Base-by-base conservation (phyloP, 2,329 filamentous ascomycete species). In the Fusarium sp. region DNA sequence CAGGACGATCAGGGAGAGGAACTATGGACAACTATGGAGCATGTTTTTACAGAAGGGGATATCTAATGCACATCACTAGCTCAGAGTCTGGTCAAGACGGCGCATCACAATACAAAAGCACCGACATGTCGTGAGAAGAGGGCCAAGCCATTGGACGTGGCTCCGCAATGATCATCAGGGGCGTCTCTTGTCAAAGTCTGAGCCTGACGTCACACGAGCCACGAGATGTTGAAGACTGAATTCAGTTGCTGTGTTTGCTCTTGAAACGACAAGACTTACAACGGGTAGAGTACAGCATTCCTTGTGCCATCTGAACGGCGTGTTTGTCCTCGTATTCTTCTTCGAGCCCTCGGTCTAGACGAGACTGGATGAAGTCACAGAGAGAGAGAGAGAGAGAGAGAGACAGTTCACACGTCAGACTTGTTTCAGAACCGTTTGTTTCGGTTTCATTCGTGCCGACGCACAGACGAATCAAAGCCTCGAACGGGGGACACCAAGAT, bases 351-450 rank as follows among this genome's bases (percentile, higher is more conserved):
- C 48, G 35, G 58, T 55, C 47, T 44, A 42, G 54, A 36, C 44
- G 41, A 44, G 42, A 61, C 44, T 50, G 53, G 56, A 61, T 15
- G 41, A 47, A 14, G 24, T n/a, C 14, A 36, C 10, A 36, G 15
- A 26, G 22, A 30, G 16, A 48, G 16, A 48, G 33, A 36, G 3
- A 36, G 14, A 14, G 16, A 33, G 15, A 28, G 22, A 56, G 44
- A 57, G 28, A 54, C 28, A n/a, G 33, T 56, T 57, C 59, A 60
- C 59, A 55, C 50, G 61, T 70, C 45, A 73, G 71, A 59, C 67
- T 39, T 39, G 71, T 73, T 73, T 73, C 71, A 73, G 71, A 73
- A 72, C 58, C 51, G 58, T 73, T 61, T 73, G 63, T 73, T 74
- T 73, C 51, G 68, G 71, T 68, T 73, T 71, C 67, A 64, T 68